Base-by-base conservation (phyloP, 805 yeast genomes). In the Candida boleticola region DNA sequence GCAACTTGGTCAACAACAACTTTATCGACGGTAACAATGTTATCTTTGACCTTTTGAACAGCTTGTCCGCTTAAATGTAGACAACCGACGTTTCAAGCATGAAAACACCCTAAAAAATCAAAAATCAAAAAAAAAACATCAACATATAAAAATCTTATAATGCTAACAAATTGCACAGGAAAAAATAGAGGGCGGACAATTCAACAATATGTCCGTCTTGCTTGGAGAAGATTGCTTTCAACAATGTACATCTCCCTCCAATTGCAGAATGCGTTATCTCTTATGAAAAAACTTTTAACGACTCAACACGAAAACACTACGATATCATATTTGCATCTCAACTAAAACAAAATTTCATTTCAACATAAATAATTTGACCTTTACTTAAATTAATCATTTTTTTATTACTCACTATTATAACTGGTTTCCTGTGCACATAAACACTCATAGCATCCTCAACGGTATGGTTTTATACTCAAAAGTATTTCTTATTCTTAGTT, bases 1-100 rank as follows among this genome's bases (percentile, higher is more conserved):
- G 92, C 52, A 90, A 90, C 63, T 78, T 92, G 55, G 97, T 92
- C 44, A 95, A 90, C 67, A 92, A 92, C 61, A 89, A 90, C 57
- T 92, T 67, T 49, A 61, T 70, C 41, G 69, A 66, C 45, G 77
- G 79, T 40, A 75, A 79, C 49, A 73, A 74, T 36, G 73, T 76
- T 45, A 82, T 85, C 48, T 83, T 82, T 60, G 52, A 63, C 9
- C 63, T 83, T 45, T 85, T 50, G 61, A 72, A 31, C 70, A 59
- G 22, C 49, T 64, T 38, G 29, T 17, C 40, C 3, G 3, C 27
- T 36, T 36, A 18, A 11, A 25, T 7, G 3, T 26, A n/a, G n/a
- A n/a, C n/a, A n/a, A n/a, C n/a, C n/a, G n/a, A n/a, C n/a, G n/a
- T n/a, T n/a, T n/a, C n/a, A n/a, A n/a, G n/a, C n/a, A 5, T 29